Conservation (phyloP, 169 alveolate species). For the Cryptosporidium muris region DNA sequence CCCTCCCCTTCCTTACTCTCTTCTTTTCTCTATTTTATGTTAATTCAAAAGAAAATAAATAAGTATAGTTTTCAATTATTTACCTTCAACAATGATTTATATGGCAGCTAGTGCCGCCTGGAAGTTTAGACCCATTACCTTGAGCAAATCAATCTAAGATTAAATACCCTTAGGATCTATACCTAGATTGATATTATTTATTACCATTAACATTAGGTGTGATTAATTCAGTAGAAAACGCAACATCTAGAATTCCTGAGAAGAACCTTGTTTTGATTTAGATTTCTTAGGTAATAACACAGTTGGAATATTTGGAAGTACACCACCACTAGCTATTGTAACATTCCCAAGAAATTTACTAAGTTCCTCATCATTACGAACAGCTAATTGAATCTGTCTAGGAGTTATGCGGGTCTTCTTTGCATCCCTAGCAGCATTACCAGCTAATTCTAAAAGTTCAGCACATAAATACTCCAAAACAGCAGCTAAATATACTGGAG, state of each 20-base stretch:
- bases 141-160: not conserved
- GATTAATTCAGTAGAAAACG: conserved; percentile 22
- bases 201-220: not conserved
- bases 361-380: conserved; percentile 98
- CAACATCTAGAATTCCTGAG: conserved; percentile 69
- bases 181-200: conserved; percentile 41
- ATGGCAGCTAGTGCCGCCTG: conserved; percentile 73
- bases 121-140: not conserved
- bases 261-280: conserved; percentile 77
- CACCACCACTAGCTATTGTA: conserved; percentile 99
- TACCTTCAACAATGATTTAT: too few species aligned
- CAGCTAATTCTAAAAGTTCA: conserved; percentile 98
- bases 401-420: conserved; percentile 98
- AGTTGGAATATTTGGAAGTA: conserved; percentile 95
- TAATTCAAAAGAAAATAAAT: not conserved
- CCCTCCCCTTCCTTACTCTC: too few species aligned
- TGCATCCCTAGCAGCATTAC: conserved; percentile 97
- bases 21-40: too few species aligned
- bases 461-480: conserved; percentile 98
- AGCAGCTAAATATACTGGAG: conserved; percentile 98
- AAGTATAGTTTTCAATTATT: not conserved
- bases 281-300: conserved; percentile 93
- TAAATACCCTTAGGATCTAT: conserved; percentile 14
- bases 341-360: conserved; percentile 95
- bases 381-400: conserved; percentile 98